Evolutionary conservation across 2,329 filamentous ascomycete genomes (phyloP).

Genomic region (Hymenoscyphus scutula): DNA sequence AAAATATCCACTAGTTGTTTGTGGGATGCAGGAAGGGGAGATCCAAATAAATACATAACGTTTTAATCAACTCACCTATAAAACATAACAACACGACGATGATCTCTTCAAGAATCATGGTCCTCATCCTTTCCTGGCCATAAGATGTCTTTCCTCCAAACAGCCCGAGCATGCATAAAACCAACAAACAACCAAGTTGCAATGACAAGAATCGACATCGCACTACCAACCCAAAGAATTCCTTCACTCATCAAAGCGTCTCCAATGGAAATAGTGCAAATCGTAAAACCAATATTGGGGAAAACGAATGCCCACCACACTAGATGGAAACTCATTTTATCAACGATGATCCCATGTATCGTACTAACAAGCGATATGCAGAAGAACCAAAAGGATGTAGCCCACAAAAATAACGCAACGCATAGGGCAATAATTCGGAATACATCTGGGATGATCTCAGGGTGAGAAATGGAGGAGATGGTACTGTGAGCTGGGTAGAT

Average conservation of each 20-base stretch:
- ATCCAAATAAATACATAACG: no score
- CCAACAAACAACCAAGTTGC: constrained; percentile 34
- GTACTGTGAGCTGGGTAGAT: constrained; percentile 29
- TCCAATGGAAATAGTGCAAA: constrained; percentile 55
- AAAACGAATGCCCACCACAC: constrained; percentile 66
- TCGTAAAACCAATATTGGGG: constrained; percentile 58
- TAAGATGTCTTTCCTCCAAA: constrained; percentile 35
- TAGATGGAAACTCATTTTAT: constrained; percentile 53
- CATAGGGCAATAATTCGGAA: constrained; percentile 41
- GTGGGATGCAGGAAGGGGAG: no score
- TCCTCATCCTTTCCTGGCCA: constrained; percentile 40
- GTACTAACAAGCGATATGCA: constrained; percentile 41
- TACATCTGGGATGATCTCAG: constrained; percentile 37
- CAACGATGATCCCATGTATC: constrained; percentile 40
- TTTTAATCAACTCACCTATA: no score
- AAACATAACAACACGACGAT: no score
- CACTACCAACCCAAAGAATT: constrained; percentile 49
- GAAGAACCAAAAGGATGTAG: constrained; percentile 57
- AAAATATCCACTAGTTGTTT: no score
- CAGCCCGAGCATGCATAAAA: constrained; percentile 32
- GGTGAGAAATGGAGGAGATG: constrained; percentile 40
- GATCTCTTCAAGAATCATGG: constrained; percentile 23
- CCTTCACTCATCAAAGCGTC: constrained; percentile 46
- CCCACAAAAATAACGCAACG: constrained; percentile 61
- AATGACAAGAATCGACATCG: constrained; percentile 47